phyloP scores from a whole-genome alignment of 352 stramenopile genomes.

The Globisporangium apiculatum region DNA sequence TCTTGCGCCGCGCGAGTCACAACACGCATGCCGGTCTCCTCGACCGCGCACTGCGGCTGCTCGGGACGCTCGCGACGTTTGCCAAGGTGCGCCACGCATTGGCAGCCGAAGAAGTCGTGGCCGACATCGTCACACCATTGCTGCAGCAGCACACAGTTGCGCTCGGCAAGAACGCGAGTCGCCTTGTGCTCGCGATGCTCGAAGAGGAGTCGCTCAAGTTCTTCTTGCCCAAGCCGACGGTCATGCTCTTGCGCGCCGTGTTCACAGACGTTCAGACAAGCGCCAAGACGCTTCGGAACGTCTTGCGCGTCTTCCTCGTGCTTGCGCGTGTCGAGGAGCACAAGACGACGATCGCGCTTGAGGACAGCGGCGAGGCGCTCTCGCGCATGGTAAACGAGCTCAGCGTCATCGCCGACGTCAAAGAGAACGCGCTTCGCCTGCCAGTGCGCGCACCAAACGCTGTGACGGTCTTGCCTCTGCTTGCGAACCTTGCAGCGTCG shows the following conservation, averaged over 20 bases:
- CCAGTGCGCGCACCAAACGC: constrained; percentile 28
- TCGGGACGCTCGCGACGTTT: constrained; percentile 56
- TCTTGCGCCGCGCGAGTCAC: constrained; percentile 28
- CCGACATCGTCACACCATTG: constrained; percentile 52
- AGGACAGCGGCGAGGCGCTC: constrained; percentile 59
- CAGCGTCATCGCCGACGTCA: constrained; percentile 12
- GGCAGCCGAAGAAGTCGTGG: constrained; percentile 67
- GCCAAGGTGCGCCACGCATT: constrained; percentile 43
- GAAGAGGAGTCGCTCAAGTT: constrained; percentile 74
- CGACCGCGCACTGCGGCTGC: constrained; percentile 48
- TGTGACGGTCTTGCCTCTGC: constrained; percentile 27
- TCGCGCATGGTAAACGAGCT: constrained; percentile 46
- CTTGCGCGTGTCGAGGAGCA: constrained; percentile 69
- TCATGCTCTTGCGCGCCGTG: constrained; percentile 48
- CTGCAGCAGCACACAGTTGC: constrained; percentile 48
- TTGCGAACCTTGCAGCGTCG: constrained; percentile 29
- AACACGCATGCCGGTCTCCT: constrained; percentile 42
- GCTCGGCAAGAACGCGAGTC: constrained; percentile 57
- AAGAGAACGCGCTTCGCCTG: constrained; percentile 16
- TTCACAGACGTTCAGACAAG: constrained; percentile 34
- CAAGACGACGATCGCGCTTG: constrained; percentile 59
- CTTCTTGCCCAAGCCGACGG: constrained; percentile 74
- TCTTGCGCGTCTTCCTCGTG: constrained; percentile 44
- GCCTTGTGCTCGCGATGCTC: constrained; percentile 50
- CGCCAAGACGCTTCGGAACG: constrained; percentile 58